Evolutionary conservation across 164 flowering plant species (phyloP), one percentile per base, ranked within the genome.

Genomic region (Tetracentron sinense): DNA sequence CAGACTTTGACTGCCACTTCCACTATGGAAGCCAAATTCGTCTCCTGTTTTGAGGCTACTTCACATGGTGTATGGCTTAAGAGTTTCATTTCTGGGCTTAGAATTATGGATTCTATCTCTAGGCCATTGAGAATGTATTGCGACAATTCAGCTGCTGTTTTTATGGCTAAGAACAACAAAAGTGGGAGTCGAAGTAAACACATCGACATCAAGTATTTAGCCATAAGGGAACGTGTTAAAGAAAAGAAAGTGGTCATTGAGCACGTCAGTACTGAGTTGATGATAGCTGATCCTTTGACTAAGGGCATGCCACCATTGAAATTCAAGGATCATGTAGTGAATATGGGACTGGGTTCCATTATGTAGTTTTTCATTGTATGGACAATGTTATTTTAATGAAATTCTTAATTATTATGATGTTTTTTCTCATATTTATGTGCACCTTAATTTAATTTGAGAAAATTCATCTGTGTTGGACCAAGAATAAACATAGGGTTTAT

Each of bases 301-400:
- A 72, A 72, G 65, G 71, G 62, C 63, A 67, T 72, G 68, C 72
- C 67, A 62, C 60, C 61, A 16, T 52, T 33, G 6, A 28, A 55
- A 27, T 62, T 61, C 54, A 61, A 62, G 61, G 67, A 55, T 69
- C 61, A 69, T 62, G 72, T 69, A 62, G 51, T 17, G 16, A 46
- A 55, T 29, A 69, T 69, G 66, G 62, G 72, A 69, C 48, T 69
- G 46, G 72, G 53, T 62, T 61, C 56, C 49, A 42, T 54, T 42
- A 38, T 42, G 60, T 60, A 61, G 54, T 42, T 46, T 56, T 52
- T 46, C 46, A 55, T 55, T 63, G 49, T 52, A 63, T 53, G 15
- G 25, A 56, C 60, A 56, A 63, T 52, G 58, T 38, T 38, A 25
- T 56, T 63, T 53, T 54, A 35, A 57, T 42, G 28, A 57, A 33